Percentiles rank a stretch among this genome's conserved stretches.
These are phyloP conservation scores for Beauveria bassiana DNA, from an alignment of 2,329 filamentous ascomycete species.

Conservation along the genomic window DNA sequence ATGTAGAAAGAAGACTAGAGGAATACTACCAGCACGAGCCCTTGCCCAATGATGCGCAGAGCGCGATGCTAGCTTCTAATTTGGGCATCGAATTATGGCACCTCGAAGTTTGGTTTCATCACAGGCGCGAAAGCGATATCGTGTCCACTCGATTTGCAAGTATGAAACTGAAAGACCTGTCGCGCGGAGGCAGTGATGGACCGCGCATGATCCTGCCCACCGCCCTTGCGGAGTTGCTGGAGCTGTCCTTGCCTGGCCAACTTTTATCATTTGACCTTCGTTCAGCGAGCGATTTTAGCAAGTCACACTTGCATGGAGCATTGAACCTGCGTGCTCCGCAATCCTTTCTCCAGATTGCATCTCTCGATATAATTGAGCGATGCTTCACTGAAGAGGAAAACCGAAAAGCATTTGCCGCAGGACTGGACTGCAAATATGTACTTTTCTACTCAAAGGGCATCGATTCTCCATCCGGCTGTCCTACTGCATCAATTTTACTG, in stretches of 20 bases:
- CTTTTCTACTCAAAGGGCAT: slow-evolving; percentile 46
- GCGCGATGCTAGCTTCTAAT: slow-evolving; percentile 47
- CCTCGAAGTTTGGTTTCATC: slow-evolving; percentile 49
- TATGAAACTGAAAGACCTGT: slow-evolving; percentile 32
- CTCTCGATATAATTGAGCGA: slow-evolving; percentile 43
- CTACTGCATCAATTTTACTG: slow-evolving; percentile 36
- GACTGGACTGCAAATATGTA: slow-evolving; percentile 39
- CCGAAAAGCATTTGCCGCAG: slow-evolving; percentile 37
- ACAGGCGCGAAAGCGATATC: slow-evolving; percentile 41
- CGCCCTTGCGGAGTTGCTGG: slow-evolving; percentile 42
- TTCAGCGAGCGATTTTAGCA: slow-evolving; percentile 37
- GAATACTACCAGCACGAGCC: slow-evolving; percentile 43
- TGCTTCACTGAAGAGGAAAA: slow-evolving; percentile 42
- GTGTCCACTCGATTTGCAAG: slow-evolving; percentile 37
- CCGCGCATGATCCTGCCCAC: slow-evolving; percentile 43
- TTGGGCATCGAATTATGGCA: slow-evolving; percentile 43
- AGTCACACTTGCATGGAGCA: slow-evolving; percentile 44
- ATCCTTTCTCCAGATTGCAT: slow-evolving; percentile 39
- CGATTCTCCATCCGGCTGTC: slow-evolving; percentile 44
- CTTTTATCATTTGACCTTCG: slow-evolving; percentile 44
- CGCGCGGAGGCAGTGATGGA: slow-evolving; percentile 23
- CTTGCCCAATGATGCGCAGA: slow-evolving; percentile 40
- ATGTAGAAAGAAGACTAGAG: slow-evolving; percentile 43
- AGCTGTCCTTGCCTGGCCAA: slow-evolving; percentile 39
- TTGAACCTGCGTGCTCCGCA: slow-evolving; percentile 44